Base-by-base conservation (phyloP, 169 alveolate species). In the Toxoplasma gondii region DNA sequence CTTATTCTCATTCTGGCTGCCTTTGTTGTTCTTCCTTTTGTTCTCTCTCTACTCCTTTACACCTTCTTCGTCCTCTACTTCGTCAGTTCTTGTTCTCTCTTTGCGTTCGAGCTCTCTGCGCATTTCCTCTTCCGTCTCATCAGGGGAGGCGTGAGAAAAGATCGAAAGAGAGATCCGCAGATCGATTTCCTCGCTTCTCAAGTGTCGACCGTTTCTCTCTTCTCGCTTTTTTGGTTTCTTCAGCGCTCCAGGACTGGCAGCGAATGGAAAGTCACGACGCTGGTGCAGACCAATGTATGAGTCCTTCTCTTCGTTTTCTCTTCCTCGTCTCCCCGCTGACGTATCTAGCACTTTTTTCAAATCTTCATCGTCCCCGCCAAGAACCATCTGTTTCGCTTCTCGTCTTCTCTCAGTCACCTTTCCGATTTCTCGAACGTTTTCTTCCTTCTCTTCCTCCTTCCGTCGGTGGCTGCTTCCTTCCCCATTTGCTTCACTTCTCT, bases 191-290 rank as follows among this genome's bases (percentile, higher is more conserved):
- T 49, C 58, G 58, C 58, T 49, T 4, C 58, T 12, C 12, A 12
- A 49, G 12, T 49, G 22, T 49, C 12, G 58, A 49, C n/a, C n/a
- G 58, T 49, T 49, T 49, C 58, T 4, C 58, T 49, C 12, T 49
- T 49, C 58, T 74, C 43, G 5, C n/a, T 16, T 74, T n/a, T 74
- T 36, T 10, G 17, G 45, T 74, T 74, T 74, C n/a, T 36, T 74
- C 84, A 74, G 84, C 84, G 84, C 38, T 74, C 84, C n/a, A 12
- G 84, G 1, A 44, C 84, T 19, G 84, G 84, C 12, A 74, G 84
- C 84, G 84, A 74, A 44, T 74, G 84, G 84, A 74, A 74, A 24
- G 84, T 74, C 44, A 19, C 44, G 39, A n/a, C 84, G 41, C 84
- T 74, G 16, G 45, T 74, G 44, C 39, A 74, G 43, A 74, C 84